phyloP scores from a whole-genome alignment of 177 flowering plant species.

The Vitis hybrid region DNA sequence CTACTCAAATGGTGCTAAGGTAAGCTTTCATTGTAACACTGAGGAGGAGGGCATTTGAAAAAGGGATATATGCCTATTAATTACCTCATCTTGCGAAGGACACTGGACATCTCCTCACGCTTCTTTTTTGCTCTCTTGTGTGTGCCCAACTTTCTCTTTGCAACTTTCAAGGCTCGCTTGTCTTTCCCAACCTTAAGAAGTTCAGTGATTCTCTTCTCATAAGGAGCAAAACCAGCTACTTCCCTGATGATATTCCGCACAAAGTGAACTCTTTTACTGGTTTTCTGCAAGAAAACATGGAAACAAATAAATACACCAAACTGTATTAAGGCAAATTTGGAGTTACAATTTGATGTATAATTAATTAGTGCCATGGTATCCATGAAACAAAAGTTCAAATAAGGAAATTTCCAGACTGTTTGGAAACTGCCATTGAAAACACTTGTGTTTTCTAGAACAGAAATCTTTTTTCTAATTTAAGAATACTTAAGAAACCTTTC shows the following conservation, averaged over 20 bases:
- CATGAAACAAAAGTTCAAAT: too few species aligned
- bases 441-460: too few species aligned
- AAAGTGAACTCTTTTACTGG: conserved; percentile 24
- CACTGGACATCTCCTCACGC: conserved; percentile 30
- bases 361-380: too few species aligned
- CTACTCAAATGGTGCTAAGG: too few species aligned
- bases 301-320: neutral
- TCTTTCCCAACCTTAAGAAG: conserved; percentile 25
- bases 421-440: too few species aligned
- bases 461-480: too few species aligned
- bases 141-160: neutral
- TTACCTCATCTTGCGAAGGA: conserved; percentile 30
- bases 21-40: too few species aligned
- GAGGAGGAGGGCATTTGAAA: too few species aligned
- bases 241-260: conserved; percentile 23
- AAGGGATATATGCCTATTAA: neutral
- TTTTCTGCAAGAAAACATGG: conserved; percentile 12
- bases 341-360: too few species aligned
- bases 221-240: conserved; percentile 33
- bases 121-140: conserved; percentile 31
- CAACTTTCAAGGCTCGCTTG: conserved; percentile 19
- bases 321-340: too few species aligned
- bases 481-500: too few species aligned
- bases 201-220: conserved; percentile 34
- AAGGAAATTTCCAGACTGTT: too few species aligned